These are phyloP conservation scores for Ramalina intermedia DNA, from an alignment of 495 filamentous ascomycete species.

Conservation along the genomic window DNA sequence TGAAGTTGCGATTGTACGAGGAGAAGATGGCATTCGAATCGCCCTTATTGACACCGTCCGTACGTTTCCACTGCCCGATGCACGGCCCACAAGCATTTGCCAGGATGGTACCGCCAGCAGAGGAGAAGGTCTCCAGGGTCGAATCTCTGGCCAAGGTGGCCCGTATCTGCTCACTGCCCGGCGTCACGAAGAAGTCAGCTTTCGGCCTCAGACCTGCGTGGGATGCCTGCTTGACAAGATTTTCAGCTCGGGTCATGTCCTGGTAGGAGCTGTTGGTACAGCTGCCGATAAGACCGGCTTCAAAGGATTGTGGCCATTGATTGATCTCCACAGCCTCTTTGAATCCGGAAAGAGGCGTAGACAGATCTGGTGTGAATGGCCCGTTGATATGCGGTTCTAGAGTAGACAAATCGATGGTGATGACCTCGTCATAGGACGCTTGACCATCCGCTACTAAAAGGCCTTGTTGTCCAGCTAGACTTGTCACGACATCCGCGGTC, in stretches of 20 bases:
- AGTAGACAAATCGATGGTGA: conserved; percentile 80
- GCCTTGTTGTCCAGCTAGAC: conserved; percentile 19
- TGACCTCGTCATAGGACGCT: conserved; percentile 76
- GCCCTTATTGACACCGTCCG: conserved; percentile 67
- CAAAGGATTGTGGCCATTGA: conserved; percentile 80
- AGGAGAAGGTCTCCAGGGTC: conserved; percentile 72
- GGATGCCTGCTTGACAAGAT: conserved; percentile 77
- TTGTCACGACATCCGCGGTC: conserved; percentile 48
- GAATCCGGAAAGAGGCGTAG: conserved; percentile 80
- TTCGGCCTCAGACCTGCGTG: conserved; percentile 78
- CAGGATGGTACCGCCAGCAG: conserved; percentile 75
- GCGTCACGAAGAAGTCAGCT: conserved; percentile 87
- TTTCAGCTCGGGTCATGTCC: conserved; percentile 91
- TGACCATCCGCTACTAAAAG: conserved; percentile 51
- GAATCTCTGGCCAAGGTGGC: conserved; percentile 79
- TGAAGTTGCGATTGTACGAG: conserved; percentile 98
- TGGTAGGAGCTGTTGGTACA: conserved; percentile 98
- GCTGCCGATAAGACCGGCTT: conserved; percentile 86
- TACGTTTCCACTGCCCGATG: conserved; percentile 93
- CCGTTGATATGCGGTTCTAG: conserved; percentile 97
- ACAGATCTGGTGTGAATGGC: conserved; percentile 89
- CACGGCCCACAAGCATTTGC: conserved; percentile 95
- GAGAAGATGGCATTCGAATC: conserved; percentile 90
- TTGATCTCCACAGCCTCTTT: conserved; percentile 67
- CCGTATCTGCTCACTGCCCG: conserved; percentile 90